Base-by-base conservation (phyloP, 1,284 basidiomycete species). In the Cryptococcus sp. region DNA sequence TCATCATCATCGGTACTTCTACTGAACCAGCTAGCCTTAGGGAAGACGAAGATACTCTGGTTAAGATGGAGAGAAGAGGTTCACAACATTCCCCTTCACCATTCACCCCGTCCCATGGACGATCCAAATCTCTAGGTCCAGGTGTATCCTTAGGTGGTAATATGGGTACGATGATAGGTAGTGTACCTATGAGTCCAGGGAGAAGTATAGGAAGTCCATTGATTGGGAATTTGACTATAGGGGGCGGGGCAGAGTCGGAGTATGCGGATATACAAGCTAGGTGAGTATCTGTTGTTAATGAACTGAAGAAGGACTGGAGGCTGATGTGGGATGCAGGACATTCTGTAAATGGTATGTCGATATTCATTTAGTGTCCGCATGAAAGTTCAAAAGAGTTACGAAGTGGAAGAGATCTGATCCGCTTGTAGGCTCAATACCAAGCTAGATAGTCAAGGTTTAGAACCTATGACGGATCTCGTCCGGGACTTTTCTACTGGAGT, bases 401-500 rank as follows among this genome's bases (percentile, higher is more conserved):
- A 11, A 35, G 33, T 8, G 49, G 2, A 2, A 11, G 2, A 35
- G 11, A 33, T 34, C 37, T 37, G 15, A 35, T 41, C 45, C 34
- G n/a, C 33, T 36, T 32, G 11, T 85, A 82, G 95, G 95, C 82
- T 98, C 58, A 98, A 98, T 71, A 92, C 92, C 5, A 95, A 95
- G 73, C 83, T 98, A 37, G 91, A 96, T 70, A 80, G 84, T 4
- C 82, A 88, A 66, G 87, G 87, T 59, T 84, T 95, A 65, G 86
- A 88, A 23, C 85, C 90, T n/a, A 96, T 98, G 90, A 82, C 81
- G 11, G 92, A 91, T 45, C 83, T 98, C 3, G 87, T 90, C 31
- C 82, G 84, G 53, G 95, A 98, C 80, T 84, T 98, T 50, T 91
- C 89, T 4, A 92, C 97, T 79, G 95, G 95, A 46, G 93, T 97